These are phyloP conservation scores for Xylariales sp. DNA, from an alignment of 2,329 filamentous ascomycete species.

Conservation along the genomic window DNA sequence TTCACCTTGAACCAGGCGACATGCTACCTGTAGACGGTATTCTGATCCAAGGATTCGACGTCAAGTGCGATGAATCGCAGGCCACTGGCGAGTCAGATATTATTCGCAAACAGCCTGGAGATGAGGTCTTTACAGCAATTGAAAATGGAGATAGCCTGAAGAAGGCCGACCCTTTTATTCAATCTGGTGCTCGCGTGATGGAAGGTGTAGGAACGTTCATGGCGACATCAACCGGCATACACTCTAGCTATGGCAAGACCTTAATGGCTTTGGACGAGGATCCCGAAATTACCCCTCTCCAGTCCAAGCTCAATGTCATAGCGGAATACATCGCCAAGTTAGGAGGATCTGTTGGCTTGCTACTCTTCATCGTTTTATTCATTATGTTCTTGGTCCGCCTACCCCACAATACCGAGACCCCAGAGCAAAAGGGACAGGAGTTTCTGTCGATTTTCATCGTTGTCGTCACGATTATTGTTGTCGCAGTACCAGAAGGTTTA, in stretches of 20 bases:
- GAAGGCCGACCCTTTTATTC: slow-evolving; percentile 80
- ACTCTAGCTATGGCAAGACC: slow-evolving; percentile 73
- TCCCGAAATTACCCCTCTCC: slow-evolving; percentile 70
- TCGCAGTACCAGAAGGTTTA: slow-evolving; percentile 73
- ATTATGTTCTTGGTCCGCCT: slow-evolving; percentile 79
- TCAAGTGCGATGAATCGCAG: slow-evolving; percentile 75
- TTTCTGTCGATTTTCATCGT: slow-evolving; percentile 76
- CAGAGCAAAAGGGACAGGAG: slow-evolving; percentile 72
- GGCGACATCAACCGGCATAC: slow-evolving; percentile 67
- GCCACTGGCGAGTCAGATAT: slow-evolving; percentile 77
- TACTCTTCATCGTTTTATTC: slow-evolving; percentile 80
- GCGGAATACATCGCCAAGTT: slow-evolving; percentile 76
- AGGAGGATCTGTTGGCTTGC: slow-evolving; percentile 70
- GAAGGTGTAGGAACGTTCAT: slow-evolving; percentile 73
- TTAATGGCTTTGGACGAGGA: slow-evolving; percentile 70
- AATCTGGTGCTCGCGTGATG: slow-evolving; percentile 76
- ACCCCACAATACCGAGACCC: slow-evolving; percentile 42
- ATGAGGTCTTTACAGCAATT: slow-evolving; percentile 67
- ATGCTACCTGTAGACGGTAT: slow-evolving; percentile 71
- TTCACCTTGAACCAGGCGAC: slow-evolving; percentile 71
- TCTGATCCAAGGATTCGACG: slow-evolving; percentile 66
- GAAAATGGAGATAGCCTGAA: slow-evolving; percentile 60
- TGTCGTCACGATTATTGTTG: slow-evolving; percentile 75
- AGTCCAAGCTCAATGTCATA: slow-evolving; percentile 70
- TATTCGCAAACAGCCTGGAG: slow-evolving; percentile 62